Conservation (phyloP, 257 asterid genomes). For the Ajuga chamaepitys region DNA sequence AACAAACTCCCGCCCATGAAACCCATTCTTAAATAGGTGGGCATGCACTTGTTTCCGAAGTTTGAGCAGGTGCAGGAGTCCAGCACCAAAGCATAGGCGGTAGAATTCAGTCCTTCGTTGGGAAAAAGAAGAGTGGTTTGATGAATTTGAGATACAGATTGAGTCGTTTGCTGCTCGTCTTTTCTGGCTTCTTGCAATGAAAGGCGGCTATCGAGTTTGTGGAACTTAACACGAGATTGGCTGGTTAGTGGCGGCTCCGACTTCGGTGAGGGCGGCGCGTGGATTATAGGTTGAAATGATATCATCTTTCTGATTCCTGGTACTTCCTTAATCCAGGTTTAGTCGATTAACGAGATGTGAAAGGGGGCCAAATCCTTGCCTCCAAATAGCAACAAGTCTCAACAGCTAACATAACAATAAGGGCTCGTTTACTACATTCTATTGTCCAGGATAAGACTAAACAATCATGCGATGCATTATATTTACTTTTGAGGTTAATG, state of each 20-base stretch:
- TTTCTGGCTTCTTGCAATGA: background rate
- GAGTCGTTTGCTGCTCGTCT: background rate
- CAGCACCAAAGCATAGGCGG: conserved; percentile 44
- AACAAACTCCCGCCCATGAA: conserved; percentile 49
- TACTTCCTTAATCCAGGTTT: background rate
- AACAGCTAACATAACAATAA: too few species aligned
- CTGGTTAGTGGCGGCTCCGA: conserved; percentile 9
- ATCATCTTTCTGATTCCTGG: conserved; percentile 16
- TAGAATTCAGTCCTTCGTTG: conserved; percentile 29
- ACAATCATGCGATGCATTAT: too few species aligned
- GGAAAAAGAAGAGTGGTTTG: conserved; percentile 11
- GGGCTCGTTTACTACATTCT: too few species aligned
- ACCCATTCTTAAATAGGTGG: conserved; percentile 56
- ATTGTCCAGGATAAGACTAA: too few species aligned
- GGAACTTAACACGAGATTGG: conserved; percentile 1
- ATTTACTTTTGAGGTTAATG: too few species aligned
- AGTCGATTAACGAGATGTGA: background rate
- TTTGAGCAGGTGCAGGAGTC: conserved; percentile 41
- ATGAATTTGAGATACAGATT: conserved; percentile 9
- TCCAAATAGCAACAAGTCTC: too few species aligned
- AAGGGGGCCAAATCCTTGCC: too few species aligned
- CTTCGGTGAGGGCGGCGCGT: conserved; percentile 21
- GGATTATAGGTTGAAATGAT: conserved; percentile 15
- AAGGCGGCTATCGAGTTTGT: background rate
- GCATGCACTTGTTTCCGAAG: conserved; percentile 58